These are phyloP conservation scores for Venturia pyrina DNA, from an alignment of 2,329 filamentous ascomycete species.

Conservation along the genomic window DNA sequence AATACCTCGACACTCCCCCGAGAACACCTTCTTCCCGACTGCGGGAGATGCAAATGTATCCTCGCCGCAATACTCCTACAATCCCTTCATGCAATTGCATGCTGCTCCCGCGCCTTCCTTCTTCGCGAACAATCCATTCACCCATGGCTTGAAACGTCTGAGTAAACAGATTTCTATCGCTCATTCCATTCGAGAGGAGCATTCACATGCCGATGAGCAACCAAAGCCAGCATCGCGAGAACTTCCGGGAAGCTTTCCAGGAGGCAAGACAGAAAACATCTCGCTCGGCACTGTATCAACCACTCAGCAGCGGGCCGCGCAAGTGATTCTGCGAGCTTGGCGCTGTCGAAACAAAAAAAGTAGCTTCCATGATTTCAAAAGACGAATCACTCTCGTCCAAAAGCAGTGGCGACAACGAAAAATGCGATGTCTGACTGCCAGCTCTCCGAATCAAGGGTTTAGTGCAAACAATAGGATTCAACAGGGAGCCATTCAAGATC, in stretches of 20 bases:
- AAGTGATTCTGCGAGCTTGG: slow-evolving; percentile 27
- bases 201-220: background rate
- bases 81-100: slow-evolving; percentile 6
- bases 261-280: slow-evolving; percentile 3
- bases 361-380: slow-evolving; percentile 27
- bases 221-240: background rate
- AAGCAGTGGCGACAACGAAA: slow-evolving; percentile 23
- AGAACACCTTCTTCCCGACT: slow-evolving; percentile 2
- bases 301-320: slow-evolving; percentile 20
- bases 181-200: slow-evolving; percentile 9
- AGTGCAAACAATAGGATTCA: background rate
- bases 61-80: background rate
- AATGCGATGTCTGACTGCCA: background rate
- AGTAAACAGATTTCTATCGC: background rate
- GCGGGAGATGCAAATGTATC: background rate
- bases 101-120: background rate
- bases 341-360: slow-evolving; percentile 20
- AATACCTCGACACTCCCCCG: background rate
- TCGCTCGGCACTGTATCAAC: slow-evolving; percentile 16
- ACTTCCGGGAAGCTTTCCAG: background rate
- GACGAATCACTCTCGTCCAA: slow-evolving; percentile 28
- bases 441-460: background rate
- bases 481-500: slow-evolving; percentile 13
- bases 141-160: background rate
- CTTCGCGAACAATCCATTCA: slow-evolving; percentile 1